phyloP scores from a whole-genome alignment of 169 alveolate genomes.

The Plasmodium ovale region DNA sequence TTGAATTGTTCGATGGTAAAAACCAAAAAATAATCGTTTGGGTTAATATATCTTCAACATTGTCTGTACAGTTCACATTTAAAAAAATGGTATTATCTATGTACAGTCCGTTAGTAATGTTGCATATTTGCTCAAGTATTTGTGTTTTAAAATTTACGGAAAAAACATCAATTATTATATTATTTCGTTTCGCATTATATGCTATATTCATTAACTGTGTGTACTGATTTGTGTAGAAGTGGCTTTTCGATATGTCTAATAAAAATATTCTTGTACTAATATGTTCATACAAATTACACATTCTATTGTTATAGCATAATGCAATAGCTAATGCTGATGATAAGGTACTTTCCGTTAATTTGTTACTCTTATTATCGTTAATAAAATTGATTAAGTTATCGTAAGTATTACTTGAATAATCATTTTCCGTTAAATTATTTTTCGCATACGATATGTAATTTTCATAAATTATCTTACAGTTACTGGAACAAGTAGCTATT shows the following conservation, averaged over 20 bases:
- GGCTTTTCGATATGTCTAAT: conserved; percentile 45
- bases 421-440: conserved; percentile 59
- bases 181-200: conserved; percentile 72
- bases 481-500: conserved; percentile 50
- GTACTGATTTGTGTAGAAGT: conserved; percentile 66
- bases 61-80: conserved; percentile 30
- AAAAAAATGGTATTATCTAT: conserved; percentile 60
- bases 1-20: conserved; percentile 83
- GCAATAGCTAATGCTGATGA: conserved; percentile 64
- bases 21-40: conserved; percentile 83
- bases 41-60: conserved; percentile 67
- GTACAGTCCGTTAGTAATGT: conserved; percentile 63
- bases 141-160: conserved; percentile 51
- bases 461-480: conserved; percentile 50
- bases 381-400: conserved; percentile 56
- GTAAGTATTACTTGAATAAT: conserved; percentile 43
- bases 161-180: conserved; percentile 64
- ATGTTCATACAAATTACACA: conserved; percentile 54
- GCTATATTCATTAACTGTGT: conserved; percentile 76
- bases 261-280: conserved; percentile 49
- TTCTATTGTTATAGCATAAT: conserved; percentile 63
- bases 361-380: conserved; percentile 32
- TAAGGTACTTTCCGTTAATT: conserved; percentile 36
- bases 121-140: conserved; percentile 73
- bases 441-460: conserved; percentile 60